A percentile compares a stretch with the other conserved stretches of the same genome.
Conservation (phyloP, 2,329 filamentous ascomycete genomes). For the Aspergillus ruber region DNA sequence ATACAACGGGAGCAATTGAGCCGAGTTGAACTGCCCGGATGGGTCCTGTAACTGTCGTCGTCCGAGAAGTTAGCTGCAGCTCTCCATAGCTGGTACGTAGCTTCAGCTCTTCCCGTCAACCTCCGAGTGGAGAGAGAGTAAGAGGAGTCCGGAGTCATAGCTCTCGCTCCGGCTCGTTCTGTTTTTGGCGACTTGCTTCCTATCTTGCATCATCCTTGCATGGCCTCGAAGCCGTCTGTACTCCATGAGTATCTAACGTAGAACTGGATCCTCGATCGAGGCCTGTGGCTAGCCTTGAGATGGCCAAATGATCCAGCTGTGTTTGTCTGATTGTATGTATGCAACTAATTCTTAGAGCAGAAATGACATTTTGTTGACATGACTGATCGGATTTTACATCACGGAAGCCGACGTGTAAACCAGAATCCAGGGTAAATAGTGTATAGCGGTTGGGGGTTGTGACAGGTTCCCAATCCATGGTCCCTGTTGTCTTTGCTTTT, state of each 20-base stretch:
- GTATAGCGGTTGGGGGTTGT: neutral
- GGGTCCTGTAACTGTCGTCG: slow-evolving; percentile 15
- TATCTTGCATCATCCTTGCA: slow-evolving; percentile 19
- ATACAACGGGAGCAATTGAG: neutral
- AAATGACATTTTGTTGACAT: neutral
- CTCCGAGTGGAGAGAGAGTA: too few relatives aligned
- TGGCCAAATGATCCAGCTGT: neutral
- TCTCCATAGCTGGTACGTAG: slow-evolving; percentile 6
- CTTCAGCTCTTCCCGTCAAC: neutral
- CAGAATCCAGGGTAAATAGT: neutral
- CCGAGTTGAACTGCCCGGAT: neutral
- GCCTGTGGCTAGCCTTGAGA: neutral
- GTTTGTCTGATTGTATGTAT: neutral
- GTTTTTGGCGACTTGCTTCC: slow-evolving; percentile 3
- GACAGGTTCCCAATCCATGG: neutral
- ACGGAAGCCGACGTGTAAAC: neutral
- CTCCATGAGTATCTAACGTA: neutral
- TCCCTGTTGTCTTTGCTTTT: neutral
- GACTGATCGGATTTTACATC: neutral
- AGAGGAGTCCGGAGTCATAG: too few relatives aligned
- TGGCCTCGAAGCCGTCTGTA: slow-evolving; percentile 7
- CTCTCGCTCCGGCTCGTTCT: too few relatives aligned
- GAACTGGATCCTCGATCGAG: neutral
- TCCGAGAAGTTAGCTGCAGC: slow-evolving; percentile 11
- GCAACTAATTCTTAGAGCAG: neutral